Percentiles rank a stretch among this genome's conserved stretches.
Evolutionary conservation across 1,139 yeast species (phyloP).

Genomic region (Yamadazyma aaseri): DNA sequence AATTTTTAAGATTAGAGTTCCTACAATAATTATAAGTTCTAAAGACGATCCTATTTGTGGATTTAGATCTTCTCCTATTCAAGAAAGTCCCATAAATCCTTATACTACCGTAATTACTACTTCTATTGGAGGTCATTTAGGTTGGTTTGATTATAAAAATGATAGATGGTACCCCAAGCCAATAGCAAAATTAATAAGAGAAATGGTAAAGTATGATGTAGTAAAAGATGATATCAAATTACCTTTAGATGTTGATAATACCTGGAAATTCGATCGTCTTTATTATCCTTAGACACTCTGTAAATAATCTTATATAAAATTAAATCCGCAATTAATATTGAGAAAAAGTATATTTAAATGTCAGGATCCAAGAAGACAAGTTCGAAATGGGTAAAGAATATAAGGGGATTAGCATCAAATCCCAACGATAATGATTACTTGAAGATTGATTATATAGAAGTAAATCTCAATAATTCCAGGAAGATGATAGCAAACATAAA

Average conservation of each 20-base stretch:
- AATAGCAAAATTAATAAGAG: slow-evolving; percentile 33
- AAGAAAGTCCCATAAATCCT: slow-evolving; percentile 66
- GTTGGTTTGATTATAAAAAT: slow-evolving; percentile 53
- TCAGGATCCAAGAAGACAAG: slow-evolving; percentile 5
- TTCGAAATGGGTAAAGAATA: slow-evolving; percentile 31
- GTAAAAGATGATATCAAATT: slow-evolving; percentile 19
- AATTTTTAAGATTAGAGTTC: slow-evolving; percentile 50
- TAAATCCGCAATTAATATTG: not conserved
- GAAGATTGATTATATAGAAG: slow-evolving; percentile 45
- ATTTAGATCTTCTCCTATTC: slow-evolving; percentile 51
- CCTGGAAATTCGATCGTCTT: slow-evolving; percentile 34
- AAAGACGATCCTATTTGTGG: slow-evolving; percentile 63
- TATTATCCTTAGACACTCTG: slow-evolving; percentile 1
- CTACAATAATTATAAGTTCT: slow-evolving; percentile 49
- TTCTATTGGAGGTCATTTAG: slow-evolving; percentile 81
- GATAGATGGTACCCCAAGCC: slow-evolving; percentile 55
- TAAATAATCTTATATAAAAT: too few relatives aligned
- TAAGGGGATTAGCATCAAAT: slow-evolving; percentile 41
- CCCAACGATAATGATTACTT: slow-evolving; percentile 38
- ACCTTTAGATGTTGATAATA: slow-evolving; percentile 27
- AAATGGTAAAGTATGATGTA: slow-evolving; percentile 21
- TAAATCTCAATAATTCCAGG: slow-evolving; percentile 43
- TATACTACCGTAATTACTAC: slow-evolving; percentile 66
- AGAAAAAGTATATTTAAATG: not conserved
- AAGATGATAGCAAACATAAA: slow-evolving; percentile 35